A percentile compares a stretch with the other conserved stretches of the same genome.
These are phyloP conservation scores for Chaetoceros muelleri DNA, from an alignment of 108 stramenopile genomes.

Conservation along the genomic window DNA sequence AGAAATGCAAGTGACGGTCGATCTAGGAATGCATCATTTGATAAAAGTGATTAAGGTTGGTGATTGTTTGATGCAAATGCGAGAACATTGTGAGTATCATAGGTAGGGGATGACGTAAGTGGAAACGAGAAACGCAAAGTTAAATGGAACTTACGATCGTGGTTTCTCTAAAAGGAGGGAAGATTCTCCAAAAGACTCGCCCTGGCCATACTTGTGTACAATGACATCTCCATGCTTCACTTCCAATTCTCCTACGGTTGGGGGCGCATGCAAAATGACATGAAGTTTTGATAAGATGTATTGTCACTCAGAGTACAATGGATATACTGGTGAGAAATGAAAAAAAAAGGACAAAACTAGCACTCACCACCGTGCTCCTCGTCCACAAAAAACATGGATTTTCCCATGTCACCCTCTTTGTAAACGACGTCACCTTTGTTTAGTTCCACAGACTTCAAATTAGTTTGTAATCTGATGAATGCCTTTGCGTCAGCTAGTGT, in stretches of 20 bases:
- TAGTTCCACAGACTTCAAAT: constrained; percentile 28
- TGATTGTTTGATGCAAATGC: neutral
- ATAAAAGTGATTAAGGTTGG: too few species aligned
- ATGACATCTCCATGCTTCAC: constrained; percentile 31
- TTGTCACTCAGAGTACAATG: too few species aligned
- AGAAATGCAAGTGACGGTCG: constrained; percentile 46
- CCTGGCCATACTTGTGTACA: constrained; percentile 38
- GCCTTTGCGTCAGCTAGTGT: constrained; percentile 48
- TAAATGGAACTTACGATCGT: constrained; percentile 25
- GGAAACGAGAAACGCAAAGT: neutral
- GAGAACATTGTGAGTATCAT: neutral
- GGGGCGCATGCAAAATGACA: too few species aligned
- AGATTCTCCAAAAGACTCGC: constrained; percentile 67
- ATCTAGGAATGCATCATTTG: too few species aligned
- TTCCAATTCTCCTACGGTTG: too few species aligned
- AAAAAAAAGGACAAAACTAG: neutral
- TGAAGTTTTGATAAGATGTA: too few species aligned
- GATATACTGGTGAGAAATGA: neutral
- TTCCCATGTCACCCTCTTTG: constrained; percentile 51
- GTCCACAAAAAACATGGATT: constrained; percentile 57
- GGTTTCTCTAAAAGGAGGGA: constrained; percentile 48
- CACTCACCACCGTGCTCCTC: constrained; percentile 42
- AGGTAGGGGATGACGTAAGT: neutral
- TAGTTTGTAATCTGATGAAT: constrained; percentile 46
- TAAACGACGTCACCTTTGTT: constrained; percentile 56